Base-by-base conservation (phyloP, 345 rosid genomes). In the Viola odorata region DNA sequence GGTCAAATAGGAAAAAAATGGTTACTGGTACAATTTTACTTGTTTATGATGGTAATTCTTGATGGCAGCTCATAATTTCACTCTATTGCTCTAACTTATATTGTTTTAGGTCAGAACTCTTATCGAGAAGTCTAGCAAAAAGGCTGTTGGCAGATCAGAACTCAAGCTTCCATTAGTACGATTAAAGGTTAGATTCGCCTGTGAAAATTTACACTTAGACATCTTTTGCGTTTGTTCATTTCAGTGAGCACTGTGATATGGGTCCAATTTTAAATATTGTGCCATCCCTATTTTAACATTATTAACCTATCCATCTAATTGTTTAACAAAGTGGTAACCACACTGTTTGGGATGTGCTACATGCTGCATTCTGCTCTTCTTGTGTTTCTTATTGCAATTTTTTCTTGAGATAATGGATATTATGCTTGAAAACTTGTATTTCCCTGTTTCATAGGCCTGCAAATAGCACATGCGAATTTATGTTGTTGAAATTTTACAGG, bases 131-230 rank as follows among this genome's bases (percentile, higher is more conserved):
- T 82, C 96, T 41, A 73, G 75, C 67, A 80, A 74, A 71, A 90
- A 70, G 63, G 66, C 80, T 69, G 81, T 68, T 41, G 80, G 72
- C 66, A 81, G 60, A 73, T 81, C 87, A 63, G 96, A 86, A 74
- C 70, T 71, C 71, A 86, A 83, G 78, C 90, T 90, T 72, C 99
- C 99, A 13, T 69, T 94, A 73, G 81, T 90, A 51, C 82, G 99
- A 73, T 73, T 94, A 48, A 94, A 94, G 96, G 97, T 94, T 74
- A 68, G 58, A 62, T 70, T 53, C 50, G 12, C 45, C 48, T 59
- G 15, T 12, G 32, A 58, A 39, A 7, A 23, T 51, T 15, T 37
- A 56, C 41, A 53, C 45, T 53, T 65, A 47, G 45, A 58, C 41
- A 12, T 64, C 55, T 41, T 7, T 38, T 16, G 44, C 7, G 38